Base-by-base conservation (phyloP, 345 rosid genomes). In the Brassica cretica region DNA sequence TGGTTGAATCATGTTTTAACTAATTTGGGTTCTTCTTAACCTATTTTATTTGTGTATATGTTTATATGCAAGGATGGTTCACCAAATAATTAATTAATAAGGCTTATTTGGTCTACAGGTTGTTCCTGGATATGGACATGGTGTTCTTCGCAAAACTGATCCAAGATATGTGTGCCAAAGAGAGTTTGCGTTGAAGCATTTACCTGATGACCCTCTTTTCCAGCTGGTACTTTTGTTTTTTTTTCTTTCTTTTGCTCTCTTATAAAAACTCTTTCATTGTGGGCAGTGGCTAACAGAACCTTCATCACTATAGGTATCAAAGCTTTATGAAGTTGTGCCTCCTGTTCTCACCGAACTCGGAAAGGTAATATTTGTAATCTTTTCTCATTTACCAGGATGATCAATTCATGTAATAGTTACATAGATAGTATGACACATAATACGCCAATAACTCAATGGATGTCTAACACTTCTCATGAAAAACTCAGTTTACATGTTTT, bases 51-150 rank as follows among this genome's bases (percentile, higher is more conserved):
- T 11, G 30, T 49, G 64, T 62, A 10, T 30, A 49, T 56, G 61
- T 39, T 63, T 30, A 14, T 5, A 49, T 9, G 51, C 53, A 12
- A 9, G 35, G 30, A 24, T 56, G 41, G 72, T 39, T 12, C 72
- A 29, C 61, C 24, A n/a, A 24, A 33, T 61, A 30, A 18, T 67
- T 16, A 21, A 49, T 60, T 73, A 78, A 30, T 41, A 15, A 66
- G 4, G 0, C 37, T 35, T 30, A 30, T 33, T 53, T 68, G 11
- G 18, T 74, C 41, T 84, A 65, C 83, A 93, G 99, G 98, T 93
- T 73, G 97, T 96, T 68, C 99, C 99, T 11, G 99, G 99, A 78
- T 96, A 82, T 86, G 98, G 98, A 66, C 99, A 91, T 80, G 98
- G 99, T 72, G 99, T 96, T 71, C 71, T 96, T 82, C 97, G 97